These are phyloP conservation scores for Maudiozyma bulderi DNA, from an alignment of 805 yeast genomes.

Conservation along the genomic window DNA sequence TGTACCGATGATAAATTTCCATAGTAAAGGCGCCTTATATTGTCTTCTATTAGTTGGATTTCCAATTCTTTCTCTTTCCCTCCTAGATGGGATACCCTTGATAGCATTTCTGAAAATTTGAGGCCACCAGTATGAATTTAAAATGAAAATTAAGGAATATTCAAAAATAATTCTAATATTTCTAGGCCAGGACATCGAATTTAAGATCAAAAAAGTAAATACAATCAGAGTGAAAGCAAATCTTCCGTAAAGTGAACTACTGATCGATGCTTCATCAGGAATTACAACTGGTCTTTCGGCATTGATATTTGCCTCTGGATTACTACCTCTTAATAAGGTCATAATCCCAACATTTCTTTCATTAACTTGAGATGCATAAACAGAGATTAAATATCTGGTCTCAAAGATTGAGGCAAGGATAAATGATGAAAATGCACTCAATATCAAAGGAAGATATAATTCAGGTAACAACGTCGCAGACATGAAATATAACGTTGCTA, in stretches of 20 bases:
- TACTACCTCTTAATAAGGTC: conserved; percentile 53
- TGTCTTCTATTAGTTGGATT: conserved; percentile 15
- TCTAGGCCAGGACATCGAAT: conserved; percentile 55
- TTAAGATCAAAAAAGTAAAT: conserved; percentile 47
- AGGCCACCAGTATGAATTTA: conserved; percentile 80
- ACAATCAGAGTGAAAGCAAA: conserved; percentile 45
- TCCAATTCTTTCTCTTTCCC: conserved; percentile 10
- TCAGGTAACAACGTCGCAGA: conserved; percentile 46
- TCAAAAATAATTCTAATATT: conserved; percentile 48
- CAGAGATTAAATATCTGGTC: conserved; percentile 58
- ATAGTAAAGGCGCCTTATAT: conserved; percentile 48
- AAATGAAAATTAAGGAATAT: conserved; percentile 37
- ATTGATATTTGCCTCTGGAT: conserved; percentile 11
- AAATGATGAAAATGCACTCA: conserved; percentile 60
- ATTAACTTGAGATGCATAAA: conserved; percentile 61
- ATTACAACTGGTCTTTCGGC: conserved; percentile 23
- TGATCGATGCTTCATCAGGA: conserved; percentile 45
- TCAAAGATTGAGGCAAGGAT: conserved; percentile 67
- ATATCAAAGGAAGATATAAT: conserved; percentile 56
- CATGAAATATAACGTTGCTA: conserved; percentile 53
- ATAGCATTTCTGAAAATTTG: conserved; percentile 64
- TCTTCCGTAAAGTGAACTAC: conserved; percentile 49
- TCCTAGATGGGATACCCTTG: conserved; percentile 24
- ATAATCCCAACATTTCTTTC: conserved; percentile 59
- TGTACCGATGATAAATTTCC: conserved; percentile 70